phyloP scores from a whole-genome alignment of 2,329 filamentous ascomycete genomes.

The Epichloe aotearoae region DNA sequence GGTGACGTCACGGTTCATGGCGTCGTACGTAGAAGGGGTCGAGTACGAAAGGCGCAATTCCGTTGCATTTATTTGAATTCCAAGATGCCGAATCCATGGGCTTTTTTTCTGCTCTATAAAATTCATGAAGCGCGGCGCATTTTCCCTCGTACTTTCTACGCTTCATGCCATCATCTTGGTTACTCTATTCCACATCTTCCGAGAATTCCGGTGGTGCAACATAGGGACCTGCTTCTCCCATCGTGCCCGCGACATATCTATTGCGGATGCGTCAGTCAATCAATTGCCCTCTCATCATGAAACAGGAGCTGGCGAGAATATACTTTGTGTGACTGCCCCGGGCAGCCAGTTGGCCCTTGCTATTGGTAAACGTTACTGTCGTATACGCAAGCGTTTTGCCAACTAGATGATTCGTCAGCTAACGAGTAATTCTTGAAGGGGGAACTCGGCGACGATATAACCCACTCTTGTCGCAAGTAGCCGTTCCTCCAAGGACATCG shows the following conservation, averaged over 20 bases:
- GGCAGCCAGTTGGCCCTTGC: conserved; percentile 45
- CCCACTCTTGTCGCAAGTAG: conserved; percentile 49
- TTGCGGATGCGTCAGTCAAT: conserved; percentile 5
- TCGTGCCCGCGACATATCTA: conserved; percentile 30
- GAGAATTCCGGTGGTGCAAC: conserved; percentile 22
- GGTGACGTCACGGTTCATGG: not conserved
- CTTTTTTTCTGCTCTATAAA: no score
- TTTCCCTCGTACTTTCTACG: no score
- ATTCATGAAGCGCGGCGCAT: no score
- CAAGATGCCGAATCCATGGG: not conserved
- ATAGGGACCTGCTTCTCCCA: conserved; percentile 23
- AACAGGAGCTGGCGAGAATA: conserved; percentile 8
- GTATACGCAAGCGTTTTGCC: conserved; percentile 53
- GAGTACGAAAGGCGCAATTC: not conserved
- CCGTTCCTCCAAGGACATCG: conserved; percentile 41
- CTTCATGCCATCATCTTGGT: not conserved
- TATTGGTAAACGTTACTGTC: conserved; percentile 43
- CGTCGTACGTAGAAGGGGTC: not conserved
- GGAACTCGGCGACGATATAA: not conserved
- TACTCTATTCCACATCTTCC: conserved; percentile 20
- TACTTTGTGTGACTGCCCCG: conserved; percentile 55
- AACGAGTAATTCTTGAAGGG: not conserved
- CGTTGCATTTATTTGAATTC: not conserved
- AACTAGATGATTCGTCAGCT: conserved; percentile 27
- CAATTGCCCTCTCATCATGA: not conserved